Conservation (phyloP, 106 monocot species). For the Acorus calamus region DNA sequence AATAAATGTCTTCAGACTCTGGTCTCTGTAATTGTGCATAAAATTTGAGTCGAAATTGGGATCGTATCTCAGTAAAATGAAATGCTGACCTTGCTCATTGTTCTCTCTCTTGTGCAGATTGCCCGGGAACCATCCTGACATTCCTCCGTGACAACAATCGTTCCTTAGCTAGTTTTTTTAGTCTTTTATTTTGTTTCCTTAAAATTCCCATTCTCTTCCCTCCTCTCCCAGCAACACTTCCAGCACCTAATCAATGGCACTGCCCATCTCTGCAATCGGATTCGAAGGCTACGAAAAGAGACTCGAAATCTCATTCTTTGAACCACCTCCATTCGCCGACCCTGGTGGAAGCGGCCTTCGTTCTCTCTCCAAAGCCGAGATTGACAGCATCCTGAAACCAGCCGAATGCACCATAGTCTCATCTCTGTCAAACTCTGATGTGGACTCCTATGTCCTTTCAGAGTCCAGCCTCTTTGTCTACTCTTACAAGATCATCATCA, state of each 20-base stretch:
- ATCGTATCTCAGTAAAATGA: too few relatives aligned
- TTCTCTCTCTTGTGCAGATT: background rate
- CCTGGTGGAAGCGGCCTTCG: background rate
- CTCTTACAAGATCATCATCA: conserved; percentile 12
- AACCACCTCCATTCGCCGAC: background rate
- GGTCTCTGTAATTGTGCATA: too few relatives aligned
- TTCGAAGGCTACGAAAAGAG: conserved; percentile 7
- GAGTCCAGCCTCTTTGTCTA: conserved; percentile 11
- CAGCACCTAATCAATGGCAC: background rate
- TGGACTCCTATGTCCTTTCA: conserved; percentile 1
- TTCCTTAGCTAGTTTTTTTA: background rate
- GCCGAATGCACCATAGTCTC: conserved; percentile 1
- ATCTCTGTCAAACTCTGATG: background rate
- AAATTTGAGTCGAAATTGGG: too few relatives aligned
- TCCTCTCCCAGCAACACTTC: too few relatives aligned
- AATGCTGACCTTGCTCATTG: too few relatives aligned
- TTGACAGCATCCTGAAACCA: background rate
- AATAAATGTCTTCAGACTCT: too few relatives aligned
- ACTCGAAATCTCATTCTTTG: conserved; percentile 1
- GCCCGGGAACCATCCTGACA: conserved; percentile 5
- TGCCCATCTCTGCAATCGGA: background rate
- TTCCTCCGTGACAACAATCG: background rate
- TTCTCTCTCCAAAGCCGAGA: background rate
- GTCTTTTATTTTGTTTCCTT: background rate
- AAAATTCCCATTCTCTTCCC: background rate